Evolutionary conservation across 2,329 filamentous ascomycete species (phyloP), one percentile per base, ranked within the genome.

Genomic region (Fusarium sp.): DNA sequence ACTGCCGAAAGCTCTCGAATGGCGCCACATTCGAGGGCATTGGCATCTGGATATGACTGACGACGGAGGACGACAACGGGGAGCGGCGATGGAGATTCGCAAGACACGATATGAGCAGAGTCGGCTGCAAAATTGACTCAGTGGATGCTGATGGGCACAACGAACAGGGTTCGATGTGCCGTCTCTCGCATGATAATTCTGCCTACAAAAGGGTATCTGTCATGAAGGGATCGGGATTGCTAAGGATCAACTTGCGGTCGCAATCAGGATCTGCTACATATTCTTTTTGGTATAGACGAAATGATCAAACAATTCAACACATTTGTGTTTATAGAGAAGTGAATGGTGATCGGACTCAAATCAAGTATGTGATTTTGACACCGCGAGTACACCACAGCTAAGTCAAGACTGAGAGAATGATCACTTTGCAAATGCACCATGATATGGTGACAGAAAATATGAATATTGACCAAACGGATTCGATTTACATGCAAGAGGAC

Each of bases 281-380:
- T 77, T 76, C 72, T 66, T 74, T 78, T 72, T 65, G 70, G 71
- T 78, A 77, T 77, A 78, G 75, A 78, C 75, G 76, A 77, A 71
- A 78, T 74, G 73, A 75, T 60, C 61, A 75, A 75, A 60, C 30
- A 74, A 75, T 65, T 72, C 72, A 59, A 72, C 65, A 59, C 8
- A 50, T 15, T 26, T 28, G 32, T 37, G 22, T 11, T 24, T 37
- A 37, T n/a, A n/a, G 35, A 37, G 8, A 20, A 44, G 19, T 44
- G 33, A 24, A 46, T 22, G 28, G 33, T 22, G 5, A 20, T 33
- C 10, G 10, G 7, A 9, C 10, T 7, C n/a, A 7, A 7, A 13
- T 3, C 15, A 7, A 39, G 13, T 2, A 5, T 10, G 28, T 30
- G 28, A 30, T 30, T 4, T 30, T 30, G 10, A 30, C 28, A 30